These are phyloP conservation scores for Luffa aegyptiaca DNA, from an alignment of 306 rosid species.

Conservation along the genomic window DNA sequence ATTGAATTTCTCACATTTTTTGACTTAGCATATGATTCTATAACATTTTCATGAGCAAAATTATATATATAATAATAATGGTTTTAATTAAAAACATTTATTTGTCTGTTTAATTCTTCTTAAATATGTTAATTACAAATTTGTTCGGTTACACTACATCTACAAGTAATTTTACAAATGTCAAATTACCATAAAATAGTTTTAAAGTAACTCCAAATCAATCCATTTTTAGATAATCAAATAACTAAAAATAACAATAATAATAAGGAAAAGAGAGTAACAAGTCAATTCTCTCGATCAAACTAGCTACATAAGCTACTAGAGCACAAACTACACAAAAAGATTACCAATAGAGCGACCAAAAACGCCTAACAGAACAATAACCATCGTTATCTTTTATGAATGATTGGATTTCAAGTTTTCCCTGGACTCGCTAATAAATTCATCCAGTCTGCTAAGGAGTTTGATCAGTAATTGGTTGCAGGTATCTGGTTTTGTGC, in stretches of 20 bases:
- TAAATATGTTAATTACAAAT: too few species aligned
- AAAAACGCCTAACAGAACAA: neutral
- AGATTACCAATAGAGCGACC: neutral
- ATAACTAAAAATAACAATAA: neutral
- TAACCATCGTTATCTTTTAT: neutral
- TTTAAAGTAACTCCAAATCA: neutral
- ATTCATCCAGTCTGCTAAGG: constrained; percentile 49
- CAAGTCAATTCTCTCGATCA: neutral
- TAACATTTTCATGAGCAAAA: too few species aligned
- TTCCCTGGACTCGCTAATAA: constrained; percentile 13
- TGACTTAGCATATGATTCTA: too few species aligned
- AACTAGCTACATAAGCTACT: neutral
- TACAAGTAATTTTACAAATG: too few species aligned
- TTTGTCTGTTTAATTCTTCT: neutral
- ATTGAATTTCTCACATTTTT: too few species aligned
- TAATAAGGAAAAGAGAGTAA: neutral
- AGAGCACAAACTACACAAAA: neutral
- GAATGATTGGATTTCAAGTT: neutral
- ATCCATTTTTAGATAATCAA: neutral
- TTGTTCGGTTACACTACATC: too few species aligned
- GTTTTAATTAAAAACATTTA: too few species aligned
- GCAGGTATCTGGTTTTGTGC: constrained; percentile 69
- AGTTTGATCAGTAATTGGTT: constrained; percentile 59
- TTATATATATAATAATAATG: too few species aligned
- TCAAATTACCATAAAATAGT: too few species aligned